Conservation (phyloP, 257 asterid species). For the Voacanga thouarsii region DNA sequence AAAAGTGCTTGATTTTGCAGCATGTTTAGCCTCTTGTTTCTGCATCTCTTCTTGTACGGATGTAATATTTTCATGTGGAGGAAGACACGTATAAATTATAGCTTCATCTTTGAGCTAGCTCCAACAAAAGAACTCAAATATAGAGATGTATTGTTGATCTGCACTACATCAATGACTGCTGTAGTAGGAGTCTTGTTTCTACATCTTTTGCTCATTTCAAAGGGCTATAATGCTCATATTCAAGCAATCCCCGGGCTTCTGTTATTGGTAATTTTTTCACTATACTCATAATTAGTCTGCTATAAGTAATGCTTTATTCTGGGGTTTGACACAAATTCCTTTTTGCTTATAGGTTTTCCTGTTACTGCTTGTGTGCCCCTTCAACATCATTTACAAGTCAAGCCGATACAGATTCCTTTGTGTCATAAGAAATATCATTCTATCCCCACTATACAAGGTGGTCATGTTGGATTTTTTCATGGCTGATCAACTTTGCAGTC, state of each 20-base stretch:
- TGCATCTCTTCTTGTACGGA: conserved; percentile 78
- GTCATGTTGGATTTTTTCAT: conserved; percentile 91
- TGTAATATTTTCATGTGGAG: conserved; percentile 96
- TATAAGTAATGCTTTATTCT: background rate
- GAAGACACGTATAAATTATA: conserved; percentile 68
- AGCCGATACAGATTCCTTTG: conserved; percentile 70
- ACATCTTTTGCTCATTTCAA: conserved; percentile 66
- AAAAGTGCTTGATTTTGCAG: conserved; percentile 42
- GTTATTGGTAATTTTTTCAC: conserved; percentile 50
- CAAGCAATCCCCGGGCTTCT: conserved; percentile 77
- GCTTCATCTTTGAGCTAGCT: conserved; percentile 77
- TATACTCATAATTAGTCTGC: background rate
- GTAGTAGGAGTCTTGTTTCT: conserved; percentile 64
- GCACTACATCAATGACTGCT: conserved; percentile 66
- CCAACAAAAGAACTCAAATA: conserved; percentile 67
- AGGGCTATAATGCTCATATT: conserved; percentile 58
- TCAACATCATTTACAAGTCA: conserved; percentile 76
- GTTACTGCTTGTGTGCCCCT: conserved; percentile 59
- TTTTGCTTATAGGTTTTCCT: conserved; percentile 41
- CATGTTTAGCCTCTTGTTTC: conserved; percentile 79
- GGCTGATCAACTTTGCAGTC: conserved; percentile 99
- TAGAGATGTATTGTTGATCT: conserved; percentile 75
- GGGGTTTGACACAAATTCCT: background rate
- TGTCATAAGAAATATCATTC: conserved; percentile 61
- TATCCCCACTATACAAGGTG: conserved; percentile 88